Percentiles rank a stretch among this genome's conserved stretches.
These are phyloP conservation scores for Trapa incisa DNA, from an alignment of 345 rosid genomes.

Conservation along the genomic window DNA sequence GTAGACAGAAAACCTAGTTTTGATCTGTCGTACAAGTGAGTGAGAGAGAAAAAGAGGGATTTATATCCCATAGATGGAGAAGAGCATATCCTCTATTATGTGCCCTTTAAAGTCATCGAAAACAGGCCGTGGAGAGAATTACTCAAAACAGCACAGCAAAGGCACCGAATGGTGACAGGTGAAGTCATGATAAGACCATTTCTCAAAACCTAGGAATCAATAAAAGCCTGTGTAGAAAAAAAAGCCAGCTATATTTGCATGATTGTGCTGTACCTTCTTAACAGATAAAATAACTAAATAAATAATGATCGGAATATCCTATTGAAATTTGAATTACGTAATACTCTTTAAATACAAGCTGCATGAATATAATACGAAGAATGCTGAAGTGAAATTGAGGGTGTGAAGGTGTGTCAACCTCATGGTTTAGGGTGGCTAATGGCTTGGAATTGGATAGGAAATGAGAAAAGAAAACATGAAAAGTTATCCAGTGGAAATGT, in stretches of 20 bases:
- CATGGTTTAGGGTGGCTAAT: neutral
- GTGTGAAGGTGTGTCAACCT: neutral
- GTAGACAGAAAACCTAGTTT: neutral
- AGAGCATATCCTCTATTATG: neutral
- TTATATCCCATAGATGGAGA: neutral
- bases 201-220: neutral
- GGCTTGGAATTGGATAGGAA: neutral
- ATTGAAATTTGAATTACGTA: too few relatives aligned
- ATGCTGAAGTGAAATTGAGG: neutral
- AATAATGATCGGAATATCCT: neutral
- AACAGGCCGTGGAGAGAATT: neutral
- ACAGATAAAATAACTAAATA: too few relatives aligned
- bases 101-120: neutral
- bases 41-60: neutral
- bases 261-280: neutral
- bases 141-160: neutral
- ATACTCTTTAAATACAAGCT: too few relatives aligned
- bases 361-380: too few relatives aligned
- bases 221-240: neutral
- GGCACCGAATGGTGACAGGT: neutral
- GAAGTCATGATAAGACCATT: slow-evolving; percentile 5
- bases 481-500: neutral
- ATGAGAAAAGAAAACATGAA: neutral
- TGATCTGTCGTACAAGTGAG: neutral
- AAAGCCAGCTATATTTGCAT: too few relatives aligned